These are phyloP conservation scores for Curvularia sp. DNA, from an alignment of 2,329 filamentous ascomycete genomes.

Conservation along the genomic window DNA sequence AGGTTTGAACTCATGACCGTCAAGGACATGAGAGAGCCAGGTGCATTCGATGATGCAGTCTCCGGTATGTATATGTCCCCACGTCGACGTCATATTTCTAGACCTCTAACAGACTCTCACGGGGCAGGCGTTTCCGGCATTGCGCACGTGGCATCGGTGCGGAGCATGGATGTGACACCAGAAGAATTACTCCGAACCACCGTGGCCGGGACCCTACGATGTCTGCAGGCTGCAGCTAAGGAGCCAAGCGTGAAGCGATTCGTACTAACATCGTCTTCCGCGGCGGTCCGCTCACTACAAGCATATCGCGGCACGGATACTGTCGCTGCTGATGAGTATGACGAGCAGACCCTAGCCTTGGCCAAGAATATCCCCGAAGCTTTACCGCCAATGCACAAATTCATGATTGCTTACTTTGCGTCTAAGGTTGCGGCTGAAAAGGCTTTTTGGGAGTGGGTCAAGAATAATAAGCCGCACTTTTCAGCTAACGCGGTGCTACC, in stretches of 20 bases:
- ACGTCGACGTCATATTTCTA: background rate
- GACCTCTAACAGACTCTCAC: background rate
- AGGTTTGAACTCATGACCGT: constrained; percentile 28
- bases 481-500: constrained; percentile 46
- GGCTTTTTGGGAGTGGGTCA: constrained; percentile 54
- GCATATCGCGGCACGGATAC: constrained; percentile 43
- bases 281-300: constrained; percentile 30
- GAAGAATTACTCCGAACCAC: constrained; percentile 31
- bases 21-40: constrained; percentile 35
- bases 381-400: constrained; percentile 24
- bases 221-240: constrained; percentile 52
- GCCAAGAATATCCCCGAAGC: constrained; percentile 38
- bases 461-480: constrained; percentile 52
- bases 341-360: constrained; percentile 39
- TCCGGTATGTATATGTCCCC: constrained; percentile 28
- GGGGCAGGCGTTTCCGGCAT: constrained; percentile 51
- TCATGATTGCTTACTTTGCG: constrained; percentile 49
- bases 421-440: constrained; percentile 55
- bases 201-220: constrained; percentile 47
- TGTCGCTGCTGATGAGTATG: constrained; percentile 42
- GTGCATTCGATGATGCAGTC: constrained; percentile 33
- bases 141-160: constrained; percentile 55
- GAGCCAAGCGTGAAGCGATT: constrained; percentile 53
- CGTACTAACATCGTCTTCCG: constrained; percentile 54
- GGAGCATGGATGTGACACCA: constrained; percentile 54